Evolutionary conservation across 1,284 basidiomycete species (phyloP), one percentile per base, ranked within the genome.

Genomic region (Ganoderma lingzhi): DNA sequence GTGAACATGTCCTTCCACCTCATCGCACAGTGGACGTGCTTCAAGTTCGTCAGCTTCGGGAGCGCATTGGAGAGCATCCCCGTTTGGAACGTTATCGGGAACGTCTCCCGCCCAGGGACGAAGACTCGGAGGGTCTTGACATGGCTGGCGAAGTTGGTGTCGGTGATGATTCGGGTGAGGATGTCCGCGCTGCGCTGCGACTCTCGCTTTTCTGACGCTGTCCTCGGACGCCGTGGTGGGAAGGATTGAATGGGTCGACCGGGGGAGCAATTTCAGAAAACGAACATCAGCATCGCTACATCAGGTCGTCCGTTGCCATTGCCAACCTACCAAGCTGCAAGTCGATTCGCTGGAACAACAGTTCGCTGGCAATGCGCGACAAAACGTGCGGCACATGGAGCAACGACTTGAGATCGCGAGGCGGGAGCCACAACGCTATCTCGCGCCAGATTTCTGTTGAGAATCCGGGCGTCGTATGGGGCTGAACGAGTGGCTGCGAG

Each of bases 401-500:
- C 1, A 92, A 80, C 0, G 86, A 85, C 74, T 88, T 90, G 64
- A 92, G 86, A 76, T 93, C 91, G n/a, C 84, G 84, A 28, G 86
- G 84, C 0, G 90, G 87, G 10, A 93, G 83, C 74, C 85, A 90
- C 17, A 84, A 79, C 0, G 88, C 90, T 55, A 93, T 88, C 76
- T 92, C 88, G 45, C 88, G 83, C 91, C 91, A 93, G 67, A 93
- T 86, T 78, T 93, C 91, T 15, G 83, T 83, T 3, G 90, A 92
- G 74, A 93, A 88, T 42, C 81, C 81, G 42, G 83, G 84, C 53
- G 75, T 67, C 39, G 72, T 66, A 65, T 76, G 69, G 62, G 74
- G 70, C 63, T 73, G 67, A 44, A 73, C 44, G 23, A 67, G 63
- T 35, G 71, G 64, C 72, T 75, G 69, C 63, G 66, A 66, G 62